Conservation (phyloP, 2,329 filamentous ascomycete species). For the Dactylellina haptotyla region DNA sequence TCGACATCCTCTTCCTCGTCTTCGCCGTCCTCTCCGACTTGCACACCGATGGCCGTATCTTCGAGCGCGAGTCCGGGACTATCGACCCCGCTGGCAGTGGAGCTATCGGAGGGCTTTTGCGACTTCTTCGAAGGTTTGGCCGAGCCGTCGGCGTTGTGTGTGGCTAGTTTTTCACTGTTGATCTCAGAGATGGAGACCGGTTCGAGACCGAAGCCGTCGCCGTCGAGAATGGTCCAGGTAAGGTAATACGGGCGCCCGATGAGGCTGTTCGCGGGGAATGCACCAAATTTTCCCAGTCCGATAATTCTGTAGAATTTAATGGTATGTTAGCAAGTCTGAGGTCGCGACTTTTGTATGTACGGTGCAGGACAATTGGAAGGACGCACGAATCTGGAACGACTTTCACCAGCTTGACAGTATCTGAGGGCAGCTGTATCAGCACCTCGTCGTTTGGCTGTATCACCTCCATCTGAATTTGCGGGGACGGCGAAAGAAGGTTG, state of each 20-base stretch:
- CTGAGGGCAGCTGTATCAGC: constrained; percentile 69
- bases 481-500: neutral
- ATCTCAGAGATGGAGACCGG: constrained; percentile 56
- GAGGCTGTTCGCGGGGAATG: constrained; percentile 87
- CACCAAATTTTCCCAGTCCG: constrained; percentile 90
- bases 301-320: constrained; percentile 72
- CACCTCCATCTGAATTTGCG: constrained; percentile 64
- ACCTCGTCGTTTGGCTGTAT: constrained; percentile 67
- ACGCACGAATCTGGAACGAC: constrained; percentile 74
- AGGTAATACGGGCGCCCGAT: constrained; percentile 90
- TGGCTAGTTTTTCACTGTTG: constrained; percentile 56
- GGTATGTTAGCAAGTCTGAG: constrained; percentile 57
- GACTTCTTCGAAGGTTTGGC: constrained; percentile 25
- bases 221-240: constrained; percentile 77
- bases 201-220: constrained; percentile 59
- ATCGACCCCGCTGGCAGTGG: constrained; percentile 37
- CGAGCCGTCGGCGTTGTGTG: constrained; percentile 13
- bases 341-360: neutral
- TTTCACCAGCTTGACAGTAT: constrained; percentile 69
- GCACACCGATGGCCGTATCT: constrained; percentile 56
- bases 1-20: constrained; percentile 56
- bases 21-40: constrained; percentile 55
- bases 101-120: constrained; percentile 34
- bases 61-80: constrained; percentile 44
- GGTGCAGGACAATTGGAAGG: constrained; percentile 33